Evolutionary conservation across 805 yeast genomes (phyloP).

Genomic region (Zygosaccharomyces gambellarensis): DNA sequence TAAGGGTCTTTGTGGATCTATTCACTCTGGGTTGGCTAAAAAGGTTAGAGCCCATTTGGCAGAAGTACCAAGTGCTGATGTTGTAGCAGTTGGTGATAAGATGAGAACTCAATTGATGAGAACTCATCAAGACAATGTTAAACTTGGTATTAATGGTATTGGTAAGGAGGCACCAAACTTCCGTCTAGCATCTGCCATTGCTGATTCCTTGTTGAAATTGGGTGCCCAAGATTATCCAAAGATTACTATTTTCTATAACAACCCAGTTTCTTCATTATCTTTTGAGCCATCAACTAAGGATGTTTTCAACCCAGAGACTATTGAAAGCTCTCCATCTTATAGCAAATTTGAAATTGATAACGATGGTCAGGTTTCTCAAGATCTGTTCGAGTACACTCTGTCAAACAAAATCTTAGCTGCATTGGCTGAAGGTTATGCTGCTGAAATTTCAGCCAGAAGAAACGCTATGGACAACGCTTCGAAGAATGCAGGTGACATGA

Average conservation of each 20-base stretch:
- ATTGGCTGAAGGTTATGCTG: constrained; percentile 96
- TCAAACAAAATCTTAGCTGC: constrained; percentile 89
- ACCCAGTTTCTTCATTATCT: constrained; percentile 80
- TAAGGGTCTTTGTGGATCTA: constrained; percentile 98
- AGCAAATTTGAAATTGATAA: constrained; percentile 76
- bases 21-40: constrained; percentile 92
- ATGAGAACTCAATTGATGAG: constrained; percentile 83
- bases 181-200: constrained; percentile 79
- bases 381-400: constrained; percentile 78
- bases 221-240: constrained; percentile 51
- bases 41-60: constrained; percentile 66
- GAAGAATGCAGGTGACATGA: constrained; percentile 99
- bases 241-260: constrained; percentile 80
- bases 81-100: constrained; percentile 93
- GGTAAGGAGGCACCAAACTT: constrained; percentile 98
- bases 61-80: constrained; percentile 63
- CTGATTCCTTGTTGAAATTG: constrained; percentile 67
- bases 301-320: constrained; percentile 63
- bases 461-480: constrained; percentile 99
- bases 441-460: constrained; percentile 98
- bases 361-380: constrained; percentile 61
- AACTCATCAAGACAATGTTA: constrained; percentile 64
- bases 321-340: constrained; percentile 80
- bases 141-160: constrained; percentile 78
- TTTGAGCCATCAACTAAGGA: constrained; percentile 76